Evolutionary conservation across 2,329 filamentous ascomycete genomes (phyloP).

Genomic region (Phaeosphaeriaceae sp.): DNA sequence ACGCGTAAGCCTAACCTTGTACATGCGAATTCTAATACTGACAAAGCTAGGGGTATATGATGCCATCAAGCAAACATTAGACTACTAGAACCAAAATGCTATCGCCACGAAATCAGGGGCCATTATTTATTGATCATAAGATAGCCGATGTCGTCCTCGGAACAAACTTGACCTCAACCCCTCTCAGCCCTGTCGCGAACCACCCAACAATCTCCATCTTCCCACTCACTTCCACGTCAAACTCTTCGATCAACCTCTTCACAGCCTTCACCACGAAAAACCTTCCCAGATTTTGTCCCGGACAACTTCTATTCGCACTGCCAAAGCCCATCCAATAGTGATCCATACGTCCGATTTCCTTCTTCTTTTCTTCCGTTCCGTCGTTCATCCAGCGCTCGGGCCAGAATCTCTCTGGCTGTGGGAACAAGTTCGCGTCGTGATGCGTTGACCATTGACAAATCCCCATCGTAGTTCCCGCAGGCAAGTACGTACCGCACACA

Average conservation of each 20-base stretch:
- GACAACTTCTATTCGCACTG: background rate
- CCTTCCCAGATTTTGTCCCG: background rate
- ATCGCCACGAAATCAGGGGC: too few relatives aligned
- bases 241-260: background rate
- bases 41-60: conserved; percentile 55
- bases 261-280: background rate
- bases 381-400: background rate
- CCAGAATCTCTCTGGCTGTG: background rate
- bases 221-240: background rate
- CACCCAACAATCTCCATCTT: background rate
- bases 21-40: background rate
- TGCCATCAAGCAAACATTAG: conserved; percentile 55
- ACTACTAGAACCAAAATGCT: conserved; percentile 44
- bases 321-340: background rate
- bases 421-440: background rate
- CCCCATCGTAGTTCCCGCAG: background rate
- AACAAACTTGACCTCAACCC: background rate
- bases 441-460: background rate
- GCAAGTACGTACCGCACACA: background rate
- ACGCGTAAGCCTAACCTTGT: conserved; percentile 69
- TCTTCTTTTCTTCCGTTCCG: background rate
- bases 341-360: background rate
- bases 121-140: too few relatives aligned
- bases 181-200: background rate
- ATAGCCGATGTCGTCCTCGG: background rate